Evolutionary conservation across 2,329 filamentous ascomycete species (phyloP), one percentile per base, ranked within the genome.

Genomic region (Magnaporthiopsis incrustans): DNA sequence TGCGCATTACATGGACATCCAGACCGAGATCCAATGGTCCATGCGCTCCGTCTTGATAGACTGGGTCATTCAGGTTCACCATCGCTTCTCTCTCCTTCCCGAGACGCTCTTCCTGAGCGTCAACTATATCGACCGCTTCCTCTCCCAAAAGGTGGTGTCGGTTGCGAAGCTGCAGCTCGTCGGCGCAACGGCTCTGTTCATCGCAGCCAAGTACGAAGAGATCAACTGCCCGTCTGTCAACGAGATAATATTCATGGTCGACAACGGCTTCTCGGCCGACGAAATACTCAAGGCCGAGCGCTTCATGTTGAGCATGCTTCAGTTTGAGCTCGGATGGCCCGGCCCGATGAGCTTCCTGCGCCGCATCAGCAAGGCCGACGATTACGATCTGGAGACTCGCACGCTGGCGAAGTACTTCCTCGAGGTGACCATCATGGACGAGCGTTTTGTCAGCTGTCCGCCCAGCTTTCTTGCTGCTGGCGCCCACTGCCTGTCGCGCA

Each of bases 311-410:
- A 86, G 87, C 69, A 92, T 92, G 8, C 85, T 99, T 66, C 89
- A 97, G 79, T 99, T 97, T 76, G 94, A 99, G 75, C 87, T 99
- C 68, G 97, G 93, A 81, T 99, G 97, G 74, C 95, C 95, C 64
- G 99, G 99, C 78, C 95, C 95, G 27, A 99, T 99, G 95, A 99
- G 99, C 84, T 99, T 99, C 81, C 82, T 99, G 67, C 87, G 95
- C 66, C 88, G 94, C 64, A 95, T 98, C 77, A 98, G 94, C 87
- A 98, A 98, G 80, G 95, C 95, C 18, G 95, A 99, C 73, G 92
- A 97, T 73, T 99, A 98, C 73, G 93, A 99, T 73, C 81, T 97
- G 60, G 94, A 99, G 78, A 97, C 94, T 14, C 86, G 95, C 53
- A 98, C 95, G 6, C 80, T 99, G 64, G 92, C 95, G 70, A 99